phyloP scores from a whole-genome alignment of 2,329 filamentous ascomycete species.

The Aspergillus glaucus region DNA sequence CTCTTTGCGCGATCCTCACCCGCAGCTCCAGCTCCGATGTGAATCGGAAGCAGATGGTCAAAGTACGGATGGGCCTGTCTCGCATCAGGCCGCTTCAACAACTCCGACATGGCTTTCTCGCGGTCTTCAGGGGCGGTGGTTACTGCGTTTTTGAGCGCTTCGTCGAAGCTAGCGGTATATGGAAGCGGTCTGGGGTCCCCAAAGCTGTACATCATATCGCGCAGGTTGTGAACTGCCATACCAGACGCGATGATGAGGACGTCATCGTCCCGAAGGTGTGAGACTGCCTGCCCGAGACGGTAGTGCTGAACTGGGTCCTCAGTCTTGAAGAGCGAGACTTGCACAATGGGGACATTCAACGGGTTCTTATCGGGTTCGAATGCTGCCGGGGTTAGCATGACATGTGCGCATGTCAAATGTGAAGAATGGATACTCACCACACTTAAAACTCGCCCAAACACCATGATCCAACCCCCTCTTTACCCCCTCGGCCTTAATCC shows the following conservation, averaged over 20 bases:
- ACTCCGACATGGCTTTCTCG: constrained; percentile 38
- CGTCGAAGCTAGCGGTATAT: constrained; percentile 59
- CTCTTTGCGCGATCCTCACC: constrained; percentile 42
- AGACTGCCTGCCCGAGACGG: constrained; percentile 59
- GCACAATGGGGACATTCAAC: constrained; percentile 61
- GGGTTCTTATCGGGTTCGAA: constrained; percentile 59
- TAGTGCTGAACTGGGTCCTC: constrained; percentile 63
- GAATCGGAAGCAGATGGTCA: constrained; percentile 57
- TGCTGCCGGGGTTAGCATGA: constrained; percentile 33
- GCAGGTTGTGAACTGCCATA: constrained; percentile 68
- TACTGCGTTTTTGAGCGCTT: constrained; percentile 60
- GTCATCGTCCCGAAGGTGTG: constrained; percentile 59
- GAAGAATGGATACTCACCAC: constrained; percentile 30
- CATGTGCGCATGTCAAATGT: not conserved
- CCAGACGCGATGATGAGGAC: constrained; percentile 65
- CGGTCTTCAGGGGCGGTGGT: constrained; percentile 40
- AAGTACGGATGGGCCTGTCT: constrained; percentile 58
- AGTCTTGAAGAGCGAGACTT: constrained; percentile 62
- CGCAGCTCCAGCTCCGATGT: constrained; percentile 53
- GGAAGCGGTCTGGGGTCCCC: constrained; percentile 45
- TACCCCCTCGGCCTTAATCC: constrained; percentile 54
- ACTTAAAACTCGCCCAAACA: constrained; percentile 64
- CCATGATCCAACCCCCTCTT: constrained; percentile 67
- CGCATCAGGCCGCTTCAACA: constrained; percentile 49
- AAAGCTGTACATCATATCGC: constrained; percentile 47